Evolutionary conservation across 2,329 filamentous ascomycete species (phyloP).

Genomic region (Stromatinia cepivora): DNA sequence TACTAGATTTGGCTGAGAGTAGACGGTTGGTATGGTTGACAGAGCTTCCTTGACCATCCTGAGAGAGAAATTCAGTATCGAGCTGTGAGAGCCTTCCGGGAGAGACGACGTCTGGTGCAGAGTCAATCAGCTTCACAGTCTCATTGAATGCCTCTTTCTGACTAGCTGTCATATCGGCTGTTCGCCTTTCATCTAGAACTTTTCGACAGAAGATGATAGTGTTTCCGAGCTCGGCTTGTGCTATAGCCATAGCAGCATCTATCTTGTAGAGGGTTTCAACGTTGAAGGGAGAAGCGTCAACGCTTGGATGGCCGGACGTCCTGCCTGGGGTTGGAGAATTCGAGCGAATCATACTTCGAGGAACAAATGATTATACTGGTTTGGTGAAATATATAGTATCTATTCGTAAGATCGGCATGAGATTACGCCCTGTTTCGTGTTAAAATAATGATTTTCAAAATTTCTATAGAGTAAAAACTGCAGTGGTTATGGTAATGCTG

Average conservation of each 20-base stretch:
- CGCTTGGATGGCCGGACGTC: neutral
- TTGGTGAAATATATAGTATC: neutral
- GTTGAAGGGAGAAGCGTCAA: neutral
- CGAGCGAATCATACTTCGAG: neutral
- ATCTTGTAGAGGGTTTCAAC: neutral
- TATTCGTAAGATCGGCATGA: neutral
- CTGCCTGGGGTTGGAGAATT: neutral
- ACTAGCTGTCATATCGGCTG: too few species aligned
- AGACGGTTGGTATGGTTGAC: too few species aligned
- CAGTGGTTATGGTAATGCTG: neutral
- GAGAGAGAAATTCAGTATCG: neutral
- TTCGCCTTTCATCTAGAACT: neutral
- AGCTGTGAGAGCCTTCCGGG: neutral
- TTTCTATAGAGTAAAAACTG: neutral
- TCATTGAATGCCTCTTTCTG: neutral
- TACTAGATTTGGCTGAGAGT: too few species aligned
- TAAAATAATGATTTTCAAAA: neutral
- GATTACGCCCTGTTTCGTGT: neutral
- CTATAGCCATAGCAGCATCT: neutral
- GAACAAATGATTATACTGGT: neutral
- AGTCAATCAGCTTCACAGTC: neutral
- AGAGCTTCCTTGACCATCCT: neutral
- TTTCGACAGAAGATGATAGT: neutral
- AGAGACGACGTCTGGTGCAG: accelerated
- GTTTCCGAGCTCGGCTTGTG: neutral